Evolutionary conservation across 306 rosid species (phyloP), one percentile per base, ranked within the genome.

Genomic region (Geum urbanum): DNA sequence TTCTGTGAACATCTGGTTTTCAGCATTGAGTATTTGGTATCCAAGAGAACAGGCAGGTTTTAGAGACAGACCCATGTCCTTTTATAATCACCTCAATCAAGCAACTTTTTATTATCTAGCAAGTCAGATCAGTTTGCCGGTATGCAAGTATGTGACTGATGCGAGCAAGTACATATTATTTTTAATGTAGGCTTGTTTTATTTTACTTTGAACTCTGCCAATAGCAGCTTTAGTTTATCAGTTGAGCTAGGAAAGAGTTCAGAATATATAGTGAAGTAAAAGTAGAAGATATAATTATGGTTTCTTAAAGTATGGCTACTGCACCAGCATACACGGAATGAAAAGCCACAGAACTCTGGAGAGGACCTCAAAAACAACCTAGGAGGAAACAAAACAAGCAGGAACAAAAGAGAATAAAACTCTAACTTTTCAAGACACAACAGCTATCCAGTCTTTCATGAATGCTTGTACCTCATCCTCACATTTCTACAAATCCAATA

Each of bases 391-490:
- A 27, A 27, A 27, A 52, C 61, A 68, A 51, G 18, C n/a, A 68
- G 32, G 32, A 27, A 27, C 32, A 2, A 27, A 27, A 27, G 32
- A 27, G 32, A 27, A 27, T 27, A 27, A 27, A 27, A 27, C 32
- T 27, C 32, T 10, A 61, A 37, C 18, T 16, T 67, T 18, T 10
- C 32, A 1, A 51, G 35, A 7, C 32, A 18, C n/a, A 24, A 50
- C 18, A 5, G 49, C 18, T 69, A 7, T 50, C n/a, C 18, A 7
- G 14, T 15, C 7, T 35, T 47, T n/a, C 16, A 48, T 8, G 57
- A 67, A 27, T 56, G 47, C 24, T 56, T 37, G 32, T 41, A 24
- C 72, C 67, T 37, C 37, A 45, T 55, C 60, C 18, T 41, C 48
- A 35, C 47, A 50, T 39, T 58, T 16, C 19, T 32, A 66, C 6